These are phyloP conservation scores for Beauveria pseudobassiana DNA, from an alignment of 2,329 filamentous ascomycete species.

Conservation along the genomic window DNA sequence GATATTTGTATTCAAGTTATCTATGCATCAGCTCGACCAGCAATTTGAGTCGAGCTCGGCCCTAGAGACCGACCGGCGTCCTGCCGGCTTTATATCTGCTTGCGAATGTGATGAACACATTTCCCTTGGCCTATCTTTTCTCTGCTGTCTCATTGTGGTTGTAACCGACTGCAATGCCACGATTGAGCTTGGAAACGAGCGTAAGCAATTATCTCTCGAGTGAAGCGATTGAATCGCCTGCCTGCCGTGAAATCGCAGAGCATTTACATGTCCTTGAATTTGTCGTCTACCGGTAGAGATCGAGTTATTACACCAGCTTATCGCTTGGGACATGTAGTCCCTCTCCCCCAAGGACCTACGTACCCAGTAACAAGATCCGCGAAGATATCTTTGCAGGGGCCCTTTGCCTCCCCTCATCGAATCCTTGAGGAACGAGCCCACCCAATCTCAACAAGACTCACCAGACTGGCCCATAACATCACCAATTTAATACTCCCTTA, in stretches of 20 bases:
- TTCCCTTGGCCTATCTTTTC: constrained; percentile 11
- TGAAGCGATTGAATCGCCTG: neutral
- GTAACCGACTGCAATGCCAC: constrained; percentile 1
- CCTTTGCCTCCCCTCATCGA: too few relatives aligned
- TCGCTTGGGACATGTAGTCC: neutral
- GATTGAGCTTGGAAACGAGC: constrained; percentile 9
- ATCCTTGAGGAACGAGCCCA: too few relatives aligned
- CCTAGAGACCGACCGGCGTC: constrained; percentile 66
- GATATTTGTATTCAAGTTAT: constrained; percentile 36
- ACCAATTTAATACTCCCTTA: too few relatives aligned
- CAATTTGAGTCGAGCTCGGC: constrained; percentile 55
- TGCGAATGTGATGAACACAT: constrained; percentile 30
- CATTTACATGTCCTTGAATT: too few relatives aligned
- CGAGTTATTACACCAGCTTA: neutral
- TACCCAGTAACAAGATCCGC: neutral
- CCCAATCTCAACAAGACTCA: too few relatives aligned
- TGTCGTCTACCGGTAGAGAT: neutral
- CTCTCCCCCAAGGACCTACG: neutral
- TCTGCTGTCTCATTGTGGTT: constrained; percentile 1
- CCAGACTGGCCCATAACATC: too few relatives aligned
- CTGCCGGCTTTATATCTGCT: constrained; percentile 47
- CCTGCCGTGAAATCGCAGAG: neutral
- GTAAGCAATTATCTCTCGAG: neutral
- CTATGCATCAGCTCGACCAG: constrained; percentile 44
- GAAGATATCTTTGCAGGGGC: too few relatives aligned